These are phyloP conservation scores for Termitomyces sp. DNA, from an alignment of 768 basidiomycete genomes.

Conservation along the genomic window DNA sequence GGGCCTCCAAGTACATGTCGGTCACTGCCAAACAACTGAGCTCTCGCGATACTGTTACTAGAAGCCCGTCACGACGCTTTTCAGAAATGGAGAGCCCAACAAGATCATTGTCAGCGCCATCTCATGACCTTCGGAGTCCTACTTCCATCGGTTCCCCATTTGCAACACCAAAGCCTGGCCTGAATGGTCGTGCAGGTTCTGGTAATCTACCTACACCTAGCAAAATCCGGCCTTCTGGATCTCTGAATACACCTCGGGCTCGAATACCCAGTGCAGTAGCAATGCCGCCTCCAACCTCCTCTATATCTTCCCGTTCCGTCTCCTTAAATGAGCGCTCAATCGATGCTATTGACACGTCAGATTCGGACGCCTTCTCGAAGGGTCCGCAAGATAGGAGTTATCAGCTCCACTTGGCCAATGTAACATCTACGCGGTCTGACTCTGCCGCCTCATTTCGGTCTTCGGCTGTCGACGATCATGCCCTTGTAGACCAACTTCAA, in stretches of 20 bases:
- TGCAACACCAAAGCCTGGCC: constrained; percentile 57
- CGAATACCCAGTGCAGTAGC: constrained; percentile 68
- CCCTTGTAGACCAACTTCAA: constrained; percentile 35
- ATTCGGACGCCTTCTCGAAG: constrained; percentile 28
- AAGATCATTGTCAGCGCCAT: constrained; percentile 22
- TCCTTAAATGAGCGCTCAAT: constrained; percentile 27
- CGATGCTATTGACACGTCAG: constrained; percentile 16
- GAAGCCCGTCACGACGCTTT: constrained; percentile 24
- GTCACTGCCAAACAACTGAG: constrained; percentile 82
- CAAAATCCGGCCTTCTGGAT: constrained; percentile 26
- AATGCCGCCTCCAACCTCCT: constrained; percentile 79
- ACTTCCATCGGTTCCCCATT: constrained; percentile 55
- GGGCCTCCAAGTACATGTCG: constrained; percentile 78
- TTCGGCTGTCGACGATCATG: constrained; percentile 26
- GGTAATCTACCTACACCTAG: constrained; percentile 26
- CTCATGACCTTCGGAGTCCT: constrained; percentile 28
- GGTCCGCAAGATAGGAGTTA: constrained; percentile 31
- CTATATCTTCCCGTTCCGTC: constrained; percentile 34
- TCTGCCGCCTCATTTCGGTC: constrained; percentile 34
- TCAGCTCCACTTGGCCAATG: constrained; percentile 26
- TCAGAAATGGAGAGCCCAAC: constrained; percentile 20
- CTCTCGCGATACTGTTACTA: constrained; percentile 30
- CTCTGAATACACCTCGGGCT: constrained; percentile 53
- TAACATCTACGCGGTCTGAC: constrained; percentile 28
- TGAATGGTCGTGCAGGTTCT: constrained; percentile 28